A percentile compares a stretch with the other conserved stretches of the same genome.
Evolutionary conservation across 352 stramenopile genomes (phyloP).

Genomic region (Globisporangium echinulatum): DNA sequence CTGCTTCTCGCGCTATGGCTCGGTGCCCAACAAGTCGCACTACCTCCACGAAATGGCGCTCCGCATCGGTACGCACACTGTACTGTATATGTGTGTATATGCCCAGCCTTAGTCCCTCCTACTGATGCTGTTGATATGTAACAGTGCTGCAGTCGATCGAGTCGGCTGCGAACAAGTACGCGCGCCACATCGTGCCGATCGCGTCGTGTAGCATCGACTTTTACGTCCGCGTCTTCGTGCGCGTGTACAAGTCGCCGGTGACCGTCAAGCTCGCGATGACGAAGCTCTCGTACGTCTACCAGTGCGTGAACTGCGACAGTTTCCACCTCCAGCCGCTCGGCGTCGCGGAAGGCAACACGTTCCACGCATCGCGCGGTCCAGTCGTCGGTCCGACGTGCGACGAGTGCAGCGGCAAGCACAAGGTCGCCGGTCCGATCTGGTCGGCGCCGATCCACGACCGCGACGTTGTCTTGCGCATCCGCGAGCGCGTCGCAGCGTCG

Average conservation of each 20-base stretch:
- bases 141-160: conserved; percentile 96
- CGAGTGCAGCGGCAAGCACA: conserved; percentile 80
- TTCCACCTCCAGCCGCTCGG: conserved; percentile 95
- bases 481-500: conserved; percentile 70
- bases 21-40: conserved; percentile 82
- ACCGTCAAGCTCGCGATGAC: conserved; percentile 93
- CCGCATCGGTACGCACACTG: conserved; percentile 50
- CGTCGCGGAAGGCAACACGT: conserved; percentile 82
- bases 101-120: background rate
- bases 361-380: conserved; percentile 70
- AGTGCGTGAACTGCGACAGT: conserved; percentile 95
- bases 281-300: conserved; percentile 85
- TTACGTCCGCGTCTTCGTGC: conserved; percentile 99
- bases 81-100: background rate
- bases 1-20: conserved; percentile 83
- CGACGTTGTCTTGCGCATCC: conserved; percentile 80
- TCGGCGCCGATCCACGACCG: conserved; percentile 94
- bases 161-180: conserved; percentile 92
- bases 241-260: conserved; percentile 94
- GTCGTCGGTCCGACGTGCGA: conserved; percentile 70
- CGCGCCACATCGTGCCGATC: conserved; percentile 95
- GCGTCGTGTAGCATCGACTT: conserved; percentile 99
- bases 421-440: conserved; percentile 97
- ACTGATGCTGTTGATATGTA: background rate
- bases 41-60: conserved; percentile 87